Conservation (phyloP, 441 rosid genomes). For the Syzygium malaccense region DNA sequence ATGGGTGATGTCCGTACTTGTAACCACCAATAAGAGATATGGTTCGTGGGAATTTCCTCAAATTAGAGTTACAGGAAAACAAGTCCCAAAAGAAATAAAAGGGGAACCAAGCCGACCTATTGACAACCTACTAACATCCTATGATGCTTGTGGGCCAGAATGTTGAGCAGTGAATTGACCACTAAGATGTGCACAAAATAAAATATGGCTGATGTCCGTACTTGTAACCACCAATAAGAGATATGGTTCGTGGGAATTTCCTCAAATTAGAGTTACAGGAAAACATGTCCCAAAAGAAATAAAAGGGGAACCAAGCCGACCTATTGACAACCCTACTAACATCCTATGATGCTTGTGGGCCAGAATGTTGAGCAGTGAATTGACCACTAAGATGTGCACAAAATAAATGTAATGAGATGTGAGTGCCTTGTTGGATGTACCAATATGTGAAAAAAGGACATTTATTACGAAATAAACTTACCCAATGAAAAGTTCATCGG, state of each 20-base stretch:
- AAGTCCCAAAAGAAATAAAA: background rate
- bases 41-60: background rate
- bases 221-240: too few species aligned
- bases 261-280: background rate
- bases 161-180: background rate
- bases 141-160: background rate
- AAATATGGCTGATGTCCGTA: too few species aligned
- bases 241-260: background rate
- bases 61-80: background rate
- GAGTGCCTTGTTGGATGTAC: background rate
- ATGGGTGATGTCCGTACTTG: too few species aligned
- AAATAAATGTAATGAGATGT: background rate
- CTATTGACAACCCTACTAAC: too few species aligned
- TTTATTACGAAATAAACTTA: too few species aligned
- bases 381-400: background rate
- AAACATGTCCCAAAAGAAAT: background rate
- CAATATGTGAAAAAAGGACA: background rate
- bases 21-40: too few species aligned
- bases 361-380: background rate
- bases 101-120: too few species aligned
- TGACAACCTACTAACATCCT: too few species aligned
- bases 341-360: too few species aligned
- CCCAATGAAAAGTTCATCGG: background rate
- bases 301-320: too few species aligned
- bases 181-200: too few species aligned